phyloP scores from a whole-genome alignment of 441 rosid genomes.

The Gossypium davidsonii region DNA sequence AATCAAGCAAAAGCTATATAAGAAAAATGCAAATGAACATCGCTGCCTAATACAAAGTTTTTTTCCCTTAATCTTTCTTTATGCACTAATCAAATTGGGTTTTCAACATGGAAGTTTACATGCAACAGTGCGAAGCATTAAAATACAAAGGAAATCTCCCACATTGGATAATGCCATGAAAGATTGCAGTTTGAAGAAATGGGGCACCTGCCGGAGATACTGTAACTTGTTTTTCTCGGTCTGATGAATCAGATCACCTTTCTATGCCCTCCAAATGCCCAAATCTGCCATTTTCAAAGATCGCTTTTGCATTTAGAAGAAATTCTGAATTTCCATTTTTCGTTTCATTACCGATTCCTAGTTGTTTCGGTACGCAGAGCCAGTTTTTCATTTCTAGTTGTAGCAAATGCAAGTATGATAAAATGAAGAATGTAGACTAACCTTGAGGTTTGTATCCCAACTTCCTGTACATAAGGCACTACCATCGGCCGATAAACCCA shows the following conservation, averaged over 20 bases:
- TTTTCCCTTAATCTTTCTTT: background rate
- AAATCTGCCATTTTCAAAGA: conserved; percentile 39
- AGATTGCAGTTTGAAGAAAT: no score
- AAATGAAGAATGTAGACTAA: conserved; percentile 25
- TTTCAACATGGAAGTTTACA: conserved; percentile 29
- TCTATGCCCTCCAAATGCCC: conserved; percentile 93
- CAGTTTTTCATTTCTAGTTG: background rate
- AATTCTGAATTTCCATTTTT: background rate
- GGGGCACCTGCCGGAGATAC: background rate
- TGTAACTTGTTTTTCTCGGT: background rate
- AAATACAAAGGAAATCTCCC: conserved; percentile 14
- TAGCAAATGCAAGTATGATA: conserved; percentile 4
- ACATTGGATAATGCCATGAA: background rate
- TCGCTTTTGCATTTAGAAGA: background rate
- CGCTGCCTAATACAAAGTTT: conserved; percentile 11
- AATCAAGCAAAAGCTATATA: conserved; percentile 9
- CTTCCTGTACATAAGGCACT: conserved; percentile 99
- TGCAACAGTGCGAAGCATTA: conserved; percentile 10
- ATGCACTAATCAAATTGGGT: conserved; percentile 14
- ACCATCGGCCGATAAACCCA: conserved; percentile 95
- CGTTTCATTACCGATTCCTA: background rate
- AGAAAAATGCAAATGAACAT: conserved; percentile 8
- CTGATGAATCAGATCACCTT: conserved; percentile 34
- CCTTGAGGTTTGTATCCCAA: conserved; percentile 92
- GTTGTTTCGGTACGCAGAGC: background rate